Percentiles rank a stretch among this genome's conserved stretches.
These are phyloP conservation scores for Penicillium janthinellum DNA, from an alignment of 2,329 filamentous ascomycete genomes.

Conservation along the genomic window DNA sequence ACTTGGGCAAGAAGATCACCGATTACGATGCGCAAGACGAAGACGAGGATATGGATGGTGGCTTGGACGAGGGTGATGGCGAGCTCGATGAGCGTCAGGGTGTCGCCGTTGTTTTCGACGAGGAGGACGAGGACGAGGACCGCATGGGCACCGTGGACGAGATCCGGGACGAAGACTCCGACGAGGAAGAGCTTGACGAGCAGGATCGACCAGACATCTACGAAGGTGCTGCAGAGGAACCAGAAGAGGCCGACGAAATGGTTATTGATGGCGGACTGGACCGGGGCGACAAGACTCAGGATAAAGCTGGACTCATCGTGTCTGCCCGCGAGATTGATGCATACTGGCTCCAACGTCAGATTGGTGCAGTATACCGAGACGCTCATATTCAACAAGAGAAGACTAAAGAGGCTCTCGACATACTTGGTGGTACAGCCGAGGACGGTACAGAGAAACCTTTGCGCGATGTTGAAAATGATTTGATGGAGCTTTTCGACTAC, in stretches of 20 bases:
- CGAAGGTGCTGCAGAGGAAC: conserved; percentile 45
- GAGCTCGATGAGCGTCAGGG: conserved; percentile 94
- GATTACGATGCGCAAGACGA: conserved; percentile 97
- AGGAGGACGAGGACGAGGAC: conserved; percentile 84
- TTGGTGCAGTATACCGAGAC: conserved; percentile 84
- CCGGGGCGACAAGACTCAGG: conserved; percentile 47
- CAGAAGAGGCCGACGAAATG: conserved; percentile 68
- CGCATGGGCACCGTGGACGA: conserved; percentile 77
- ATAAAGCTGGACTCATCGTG: conserved; percentile 59
- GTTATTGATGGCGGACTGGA: conserved; percentile 70
- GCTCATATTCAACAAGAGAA: conserved; percentile 93
- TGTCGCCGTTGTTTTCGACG: conserved; percentile 96
- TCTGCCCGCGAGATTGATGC: conserved; percentile 90
- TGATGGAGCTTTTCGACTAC: conserved; percentile 98
- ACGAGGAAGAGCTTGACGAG: conserved; percentile 71
- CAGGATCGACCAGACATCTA: conserved; percentile 60
- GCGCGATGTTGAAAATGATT: conserved; percentile 93
- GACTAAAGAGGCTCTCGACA: conserved; percentile 78
- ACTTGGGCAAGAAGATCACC: conserved; percentile 97
- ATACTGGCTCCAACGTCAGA: conserved; percentile 94
- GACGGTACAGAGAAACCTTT: conserved; percentile 82
- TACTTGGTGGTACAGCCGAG: conserved; percentile 72
- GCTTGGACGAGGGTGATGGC: conserved; percentile 64
- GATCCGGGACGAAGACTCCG: conserved; percentile 81
- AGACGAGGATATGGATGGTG: conserved; percentile 80